Evolutionary conservation across 2,329 filamentous ascomycete genomes (phyloP).

Genomic region (Paecilomyces dactylethromorphus): DNA sequence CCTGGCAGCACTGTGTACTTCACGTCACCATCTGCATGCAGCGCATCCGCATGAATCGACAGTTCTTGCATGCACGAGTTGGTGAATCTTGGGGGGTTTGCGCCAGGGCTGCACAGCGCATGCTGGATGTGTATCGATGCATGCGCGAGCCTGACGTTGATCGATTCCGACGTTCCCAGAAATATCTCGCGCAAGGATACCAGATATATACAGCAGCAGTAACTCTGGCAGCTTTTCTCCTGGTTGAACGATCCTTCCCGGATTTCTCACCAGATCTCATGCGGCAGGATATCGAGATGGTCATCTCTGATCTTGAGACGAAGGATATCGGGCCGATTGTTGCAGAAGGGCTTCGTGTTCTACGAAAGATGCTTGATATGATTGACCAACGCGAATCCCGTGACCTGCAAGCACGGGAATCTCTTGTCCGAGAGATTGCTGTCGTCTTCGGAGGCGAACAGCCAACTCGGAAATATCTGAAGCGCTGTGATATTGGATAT

Average conservation of each 20-base stretch:
- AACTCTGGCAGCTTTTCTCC: constrained; percentile 17
- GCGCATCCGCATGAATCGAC: constrained; percentile 18
- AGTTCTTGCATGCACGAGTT: constrained; percentile 16
- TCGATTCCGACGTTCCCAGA: constrained; percentile 13
- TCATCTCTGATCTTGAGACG: constrained; percentile 15
- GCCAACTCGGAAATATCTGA: constrained; percentile 19
- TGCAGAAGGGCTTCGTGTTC: constrained; percentile 14
- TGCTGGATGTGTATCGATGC: constrained; percentile 14
- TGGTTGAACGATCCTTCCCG: constrained; percentile 19
- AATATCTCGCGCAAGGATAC: constrained; percentile 18
- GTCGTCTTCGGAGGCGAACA: constrained; percentile 19
- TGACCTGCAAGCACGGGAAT: constrained; percentile 12
- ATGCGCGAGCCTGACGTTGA: constrained; percentile 14
- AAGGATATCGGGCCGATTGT: constrained; percentile 12
- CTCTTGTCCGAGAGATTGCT: constrained; percentile 16
- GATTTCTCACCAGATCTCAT: constrained; percentile 12
- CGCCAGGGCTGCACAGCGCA: constrained; percentile 17
- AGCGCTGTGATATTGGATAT: constrained; percentile 12
- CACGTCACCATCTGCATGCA: constrained; percentile 19
- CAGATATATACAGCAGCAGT: constrained; percentile 21
- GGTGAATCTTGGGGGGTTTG: constrained; percentile 15
- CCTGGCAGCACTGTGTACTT: constrained; percentile 18
- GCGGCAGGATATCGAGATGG: constrained; percentile 16
- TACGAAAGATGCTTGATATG: constrained; percentile 19
- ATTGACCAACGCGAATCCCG: constrained; percentile 13